phyloP scores from a whole-genome alignment of 2,329 filamentous ascomycete genomes.

The Phialophora chinensis region DNA sequence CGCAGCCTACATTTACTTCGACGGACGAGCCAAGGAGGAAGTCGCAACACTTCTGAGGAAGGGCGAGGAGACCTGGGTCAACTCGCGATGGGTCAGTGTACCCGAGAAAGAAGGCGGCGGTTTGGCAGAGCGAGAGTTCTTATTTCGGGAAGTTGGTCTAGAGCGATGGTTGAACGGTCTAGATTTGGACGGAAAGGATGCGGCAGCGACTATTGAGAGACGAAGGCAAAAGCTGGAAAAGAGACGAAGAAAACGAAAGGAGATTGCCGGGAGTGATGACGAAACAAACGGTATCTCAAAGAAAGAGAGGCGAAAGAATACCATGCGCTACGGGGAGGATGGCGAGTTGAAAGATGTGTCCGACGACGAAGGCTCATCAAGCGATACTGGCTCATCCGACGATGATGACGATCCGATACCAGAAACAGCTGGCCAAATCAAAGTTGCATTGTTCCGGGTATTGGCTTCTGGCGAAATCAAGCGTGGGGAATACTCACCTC shows the following conservation, averaged over 20 bases:
- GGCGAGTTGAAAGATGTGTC: conserved; percentile 73
- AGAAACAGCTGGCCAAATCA: conserved; percentile 96
- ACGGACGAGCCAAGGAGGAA: conserved; percentile 92
- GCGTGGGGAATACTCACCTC: conserved; percentile 95
- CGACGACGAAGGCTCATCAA: conserved; percentile 70
- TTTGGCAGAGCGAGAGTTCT: conserved; percentile 91
- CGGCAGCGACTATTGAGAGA: conserved; percentile 72
- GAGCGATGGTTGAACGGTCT: conserved; percentile 96
- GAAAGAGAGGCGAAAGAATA: conserved; percentile 54
- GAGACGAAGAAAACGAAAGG: conserved; percentile 77
- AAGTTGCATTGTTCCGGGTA: conserved; percentile 94
- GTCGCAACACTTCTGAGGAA: conserved; percentile 90
- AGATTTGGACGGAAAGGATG: conserved; percentile 91
- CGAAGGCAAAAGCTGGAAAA: conserved; percentile 75
- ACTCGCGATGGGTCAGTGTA: conserved; percentile 95
- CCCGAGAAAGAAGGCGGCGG: conserved; percentile 90
- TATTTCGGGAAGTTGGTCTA: conserved; percentile 94
- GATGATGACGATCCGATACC: conserved; percentile 84
- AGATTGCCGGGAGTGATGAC: conserved; percentile 54
- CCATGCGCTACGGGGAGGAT: conserved; percentile 81
- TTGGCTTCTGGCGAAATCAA: conserved; percentile 96
- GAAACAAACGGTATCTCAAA: conserved; percentile 42
- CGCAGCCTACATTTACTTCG: conserved; percentile 98
- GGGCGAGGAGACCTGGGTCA: conserved; percentile 98
- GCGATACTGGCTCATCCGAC: conserved; percentile 68